Conservation (phyloP, 306 rosid species). For the Malus orientalis region DNA sequence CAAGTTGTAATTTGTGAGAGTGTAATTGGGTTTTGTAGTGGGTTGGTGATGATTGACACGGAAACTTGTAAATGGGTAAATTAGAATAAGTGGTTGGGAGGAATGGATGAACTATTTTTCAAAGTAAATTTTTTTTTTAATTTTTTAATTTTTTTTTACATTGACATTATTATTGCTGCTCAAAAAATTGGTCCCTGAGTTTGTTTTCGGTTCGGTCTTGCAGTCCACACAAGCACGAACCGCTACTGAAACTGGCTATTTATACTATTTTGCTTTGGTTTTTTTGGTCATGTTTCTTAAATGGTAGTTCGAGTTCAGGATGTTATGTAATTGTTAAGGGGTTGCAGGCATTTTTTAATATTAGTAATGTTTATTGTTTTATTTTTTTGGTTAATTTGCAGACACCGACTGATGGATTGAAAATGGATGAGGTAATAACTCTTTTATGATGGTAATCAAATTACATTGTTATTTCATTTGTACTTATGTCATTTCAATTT, state of each 20-base stretch:
- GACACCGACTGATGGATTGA: slow-evolving; percentile 65
- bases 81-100: not conserved
- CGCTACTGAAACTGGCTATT: not conserved
- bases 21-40: not conserved
- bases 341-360: not conserved
- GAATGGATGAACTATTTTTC: not conserved
- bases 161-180: not conserved
- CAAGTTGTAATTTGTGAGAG: slow-evolving; percentile 11
- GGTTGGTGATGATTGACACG: not conserved
- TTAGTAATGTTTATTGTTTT: not conserved
- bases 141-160: not conserved
- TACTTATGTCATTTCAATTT: not conserved
- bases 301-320: not conserved
- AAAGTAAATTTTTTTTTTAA: not conserved
- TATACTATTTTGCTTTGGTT: not conserved
- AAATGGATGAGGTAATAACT: slow-evolving; percentile 57
- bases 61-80: not conserved
- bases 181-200: not conserved
- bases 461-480: not conserved
- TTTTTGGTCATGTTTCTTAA: not conserved
- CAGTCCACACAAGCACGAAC: not conserved
- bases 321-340: not conserved
- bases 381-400: slow-evolving; percentile 32
- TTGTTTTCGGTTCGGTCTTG: not conserved
- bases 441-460: not conserved